Percentiles rank a stretch among this genome's conserved stretches.
These are phyloP conservation scores for Phaeosphaeriaceae sp. DNA, from an alignment of 2,329 filamentous ascomycete genomes.

Conservation along the genomic window DNA sequence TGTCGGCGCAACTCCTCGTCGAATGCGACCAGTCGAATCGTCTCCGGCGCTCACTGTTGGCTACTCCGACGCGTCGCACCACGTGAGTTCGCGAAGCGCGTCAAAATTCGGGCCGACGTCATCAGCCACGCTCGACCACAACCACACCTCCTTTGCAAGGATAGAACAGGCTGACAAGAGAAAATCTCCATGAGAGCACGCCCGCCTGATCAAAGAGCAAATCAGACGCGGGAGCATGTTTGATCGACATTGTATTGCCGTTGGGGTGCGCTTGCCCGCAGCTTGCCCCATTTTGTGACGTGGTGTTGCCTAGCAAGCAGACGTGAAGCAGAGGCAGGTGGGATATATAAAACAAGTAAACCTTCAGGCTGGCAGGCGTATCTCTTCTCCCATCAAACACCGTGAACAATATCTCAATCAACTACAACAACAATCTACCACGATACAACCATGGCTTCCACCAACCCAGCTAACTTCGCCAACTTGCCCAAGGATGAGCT, in stretches of 20 bases:
- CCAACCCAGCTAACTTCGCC: constrained; percentile 61
- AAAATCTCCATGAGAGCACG: neutral
- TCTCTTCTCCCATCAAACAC: neutral
- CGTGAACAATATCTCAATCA: neutral
- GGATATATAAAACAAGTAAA: constrained; percentile 18
- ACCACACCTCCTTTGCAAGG: constrained; percentile 9
- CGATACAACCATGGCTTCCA: constrained; percentile 45
- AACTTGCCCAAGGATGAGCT: constrained; percentile 60
- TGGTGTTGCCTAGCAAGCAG: constrained; percentile 20
- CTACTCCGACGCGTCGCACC: neutral
- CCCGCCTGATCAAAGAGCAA: constrained; percentile 8
- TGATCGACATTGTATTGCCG: constrained; percentile 11
- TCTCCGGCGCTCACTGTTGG: constrained; percentile 16
- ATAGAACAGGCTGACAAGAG: constrained; percentile 25
- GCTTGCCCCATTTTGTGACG: constrained; percentile 21
- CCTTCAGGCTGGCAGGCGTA: neutral
- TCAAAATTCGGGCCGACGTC: constrained; percentile 18
- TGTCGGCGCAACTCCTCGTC: constrained; percentile 12
- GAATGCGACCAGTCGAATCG: constrained; percentile 15
- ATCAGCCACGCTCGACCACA: constrained; percentile 16
- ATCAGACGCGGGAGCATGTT: constrained; percentile 6
- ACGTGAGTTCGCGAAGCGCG: constrained; percentile 23
- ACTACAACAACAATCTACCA: constrained; percentile 17
- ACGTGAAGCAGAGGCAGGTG: constrained; percentile 8
- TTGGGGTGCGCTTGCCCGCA: constrained; percentile 1